Evolutionary conservation across 345 rosid genomes (phyloP), one percentile per base, ranked within the genome.

Genomic region (Pistacia atlantica): DNA sequence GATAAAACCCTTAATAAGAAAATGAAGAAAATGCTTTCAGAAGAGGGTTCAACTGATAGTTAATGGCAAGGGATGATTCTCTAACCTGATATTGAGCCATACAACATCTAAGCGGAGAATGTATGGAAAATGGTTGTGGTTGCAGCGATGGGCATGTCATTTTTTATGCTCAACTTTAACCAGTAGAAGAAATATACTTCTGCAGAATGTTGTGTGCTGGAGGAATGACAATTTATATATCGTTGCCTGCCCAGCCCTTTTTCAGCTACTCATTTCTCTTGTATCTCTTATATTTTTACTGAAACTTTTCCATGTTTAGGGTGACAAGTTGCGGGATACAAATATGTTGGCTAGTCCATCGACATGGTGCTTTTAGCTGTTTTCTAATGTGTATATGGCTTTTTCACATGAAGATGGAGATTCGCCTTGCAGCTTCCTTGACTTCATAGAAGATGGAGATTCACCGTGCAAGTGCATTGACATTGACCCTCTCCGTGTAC

Each of bases 1-100:
- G 89, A 91, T 60, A 86, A 82, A 77, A 86, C 83, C 70, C 84
- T 94, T 62, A 73, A 81, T 66, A 94, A 80, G 89, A 94, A 94
- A 83, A 76, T 90, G 71, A 63, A 81, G 84, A 89, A 86, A 76
- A 84, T 80, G 67, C 75, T 70, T 52, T 79, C 79, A 65, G 60
- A 72, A 8, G 65, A 77, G 76, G 49, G 65, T 58, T 17, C 52
- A 14, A 59, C 17, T 71, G 54, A n/a, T 57, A 16, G 45, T 65
- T 65, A n/a, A 61, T 49, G 48, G 69, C 38, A 56, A 48, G 7
- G 33, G 28, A 20, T 45, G 72, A 55, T 79, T 31, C 42, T 67
- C 63, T 51, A 17, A 10, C 25, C 22, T 38, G 5, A 38, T 38
- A 38, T 38, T 38, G 42, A 38, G 42, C 42, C 42, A 38, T 38